Conservation (phyloP, 192 early-diverging fungal species). For the Linnemannia schmuckeri region DNA sequence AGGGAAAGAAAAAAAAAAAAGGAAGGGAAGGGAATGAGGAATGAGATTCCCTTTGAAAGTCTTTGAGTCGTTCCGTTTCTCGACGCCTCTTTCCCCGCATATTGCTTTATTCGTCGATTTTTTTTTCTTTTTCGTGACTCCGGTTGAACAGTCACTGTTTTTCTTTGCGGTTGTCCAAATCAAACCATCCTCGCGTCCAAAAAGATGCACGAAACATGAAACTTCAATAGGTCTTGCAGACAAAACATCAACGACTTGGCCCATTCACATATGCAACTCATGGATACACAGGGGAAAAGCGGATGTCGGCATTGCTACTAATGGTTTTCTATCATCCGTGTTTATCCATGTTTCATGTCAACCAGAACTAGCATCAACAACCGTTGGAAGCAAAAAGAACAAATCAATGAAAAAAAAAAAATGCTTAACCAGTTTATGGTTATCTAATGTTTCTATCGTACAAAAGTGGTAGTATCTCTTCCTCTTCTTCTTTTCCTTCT, state of each 20-base stretch:
- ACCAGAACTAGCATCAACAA: no score
- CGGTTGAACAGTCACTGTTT: conserved; percentile 33
- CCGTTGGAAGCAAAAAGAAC: background rate
- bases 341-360: no score
- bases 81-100: conserved; percentile 24
- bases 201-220: background rate
- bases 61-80: background rate
- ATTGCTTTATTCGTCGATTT: conserved; percentile 3
- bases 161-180: background rate
- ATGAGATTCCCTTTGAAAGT: conserved; percentile 3
- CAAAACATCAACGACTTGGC: no score
- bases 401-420: background rate
- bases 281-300: no score
- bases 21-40: background rate
- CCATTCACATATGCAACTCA: no score
- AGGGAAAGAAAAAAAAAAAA: background rate
- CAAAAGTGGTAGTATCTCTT: background rate
- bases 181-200: background rate
- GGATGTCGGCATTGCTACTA: no score
- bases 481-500: background rate
- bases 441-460: background rate
- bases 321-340: no score
- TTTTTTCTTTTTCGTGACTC: conserved; percentile 17
- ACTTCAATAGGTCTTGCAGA: no score
- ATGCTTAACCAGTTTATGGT: conserved; percentile 6